Conservation (phyloP, 495 filamentous ascomycete species). For the Lindgomyces ingoldianus region DNA sequence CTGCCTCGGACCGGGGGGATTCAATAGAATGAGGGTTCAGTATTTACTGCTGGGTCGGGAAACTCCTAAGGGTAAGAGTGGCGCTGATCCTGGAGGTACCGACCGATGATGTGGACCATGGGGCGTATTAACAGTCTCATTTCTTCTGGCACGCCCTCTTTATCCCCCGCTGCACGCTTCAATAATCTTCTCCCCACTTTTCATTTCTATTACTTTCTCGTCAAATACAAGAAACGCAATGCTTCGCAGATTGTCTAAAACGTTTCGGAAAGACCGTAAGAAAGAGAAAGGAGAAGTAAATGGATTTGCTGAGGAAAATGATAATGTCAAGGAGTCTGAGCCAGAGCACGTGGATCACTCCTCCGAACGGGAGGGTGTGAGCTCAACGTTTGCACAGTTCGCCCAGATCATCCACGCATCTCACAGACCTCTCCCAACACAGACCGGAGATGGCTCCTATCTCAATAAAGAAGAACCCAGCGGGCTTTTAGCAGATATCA, state of each 20-base stretch:
- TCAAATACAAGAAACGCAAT: too few species aligned
- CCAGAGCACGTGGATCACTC: slow-evolving; percentile 35
- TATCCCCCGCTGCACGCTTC: too few species aligned
- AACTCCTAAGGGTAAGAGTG: too few species aligned
- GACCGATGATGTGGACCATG: too few species aligned
- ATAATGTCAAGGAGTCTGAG: slow-evolving; percentile 15
- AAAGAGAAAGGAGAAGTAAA: slow-evolving; percentile 44
- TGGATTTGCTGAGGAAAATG: slow-evolving; percentile 30
- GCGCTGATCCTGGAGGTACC: too few species aligned
- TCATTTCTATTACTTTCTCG: too few species aligned
- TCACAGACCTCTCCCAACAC: slow-evolving; percentile 64
- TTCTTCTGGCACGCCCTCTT: too few species aligned
- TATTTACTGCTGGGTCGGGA: too few species aligned
- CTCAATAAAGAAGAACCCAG: slow-evolving; percentile 54
- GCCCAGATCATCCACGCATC: slow-evolving; percentile 66
- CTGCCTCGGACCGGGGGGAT: too few species aligned
- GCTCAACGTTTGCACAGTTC: slow-evolving; percentile 59
- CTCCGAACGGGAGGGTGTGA: slow-evolving; percentile 47
- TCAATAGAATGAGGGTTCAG: too few species aligned
- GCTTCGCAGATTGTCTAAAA: slow-evolving; percentile 53
- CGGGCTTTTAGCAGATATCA: slow-evolving; percentile 65
- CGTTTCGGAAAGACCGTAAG: slow-evolving; percentile 56
- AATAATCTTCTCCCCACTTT: background rate
- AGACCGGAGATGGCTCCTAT: slow-evolving; percentile 54
- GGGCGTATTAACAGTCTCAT: too few species aligned